These are phyloP conservation scores for Paraleonurus japonicus DNA, from an alignment of 257 asterid species.

Conservation along the genomic window DNA sequence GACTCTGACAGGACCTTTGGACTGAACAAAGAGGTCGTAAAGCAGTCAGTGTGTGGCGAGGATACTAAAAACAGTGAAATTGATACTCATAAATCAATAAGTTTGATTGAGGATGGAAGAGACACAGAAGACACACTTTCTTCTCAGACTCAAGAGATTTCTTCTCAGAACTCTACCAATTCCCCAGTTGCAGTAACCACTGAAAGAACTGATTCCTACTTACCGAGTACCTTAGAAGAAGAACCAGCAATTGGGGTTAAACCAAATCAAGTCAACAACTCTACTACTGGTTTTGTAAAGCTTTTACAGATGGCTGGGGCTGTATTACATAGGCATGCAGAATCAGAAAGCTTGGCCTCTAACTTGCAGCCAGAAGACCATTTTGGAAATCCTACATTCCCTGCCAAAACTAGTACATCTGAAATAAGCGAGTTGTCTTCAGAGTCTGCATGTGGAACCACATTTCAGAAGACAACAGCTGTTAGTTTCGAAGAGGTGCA, in stretches of 20 bases:
- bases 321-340: conserved; percentile 29
- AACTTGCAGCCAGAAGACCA: conserved; percentile 33
- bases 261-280: conserved; percentile 29
- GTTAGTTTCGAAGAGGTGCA: conserved; percentile 30
- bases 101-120: conserved; percentile 43
- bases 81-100: conserved; percentile 28
- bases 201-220: conserved; percentile 51
- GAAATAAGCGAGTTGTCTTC: conserved; percentile 63
- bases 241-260: conserved; percentile 36
- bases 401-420: conserved; percentile 16
- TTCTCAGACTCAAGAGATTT: conserved; percentile 62
- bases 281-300: conserved; percentile 49
- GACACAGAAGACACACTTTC: conserved; percentile 60
- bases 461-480: conserved; percentile 30
- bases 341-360: conserved; percentile 31
- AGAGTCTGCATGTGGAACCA: conserved; percentile 54
- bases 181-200: conserved; percentile 45
- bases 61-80: conserved; percentile 41
- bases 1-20: conserved; percentile 44
- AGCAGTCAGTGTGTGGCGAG: conserved; percentile 34
- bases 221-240: conserved; percentile 47
- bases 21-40: conserved; percentile 39
- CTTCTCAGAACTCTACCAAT: conserved; percentile 64
- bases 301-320: conserved; percentile 55
- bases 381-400: conserved; percentile 21